These are phyloP conservation scores for Pestalotiopsis sp. DNA, from an alignment of 2,329 filamentous ascomycete genomes.

Conservation along the genomic window DNA sequence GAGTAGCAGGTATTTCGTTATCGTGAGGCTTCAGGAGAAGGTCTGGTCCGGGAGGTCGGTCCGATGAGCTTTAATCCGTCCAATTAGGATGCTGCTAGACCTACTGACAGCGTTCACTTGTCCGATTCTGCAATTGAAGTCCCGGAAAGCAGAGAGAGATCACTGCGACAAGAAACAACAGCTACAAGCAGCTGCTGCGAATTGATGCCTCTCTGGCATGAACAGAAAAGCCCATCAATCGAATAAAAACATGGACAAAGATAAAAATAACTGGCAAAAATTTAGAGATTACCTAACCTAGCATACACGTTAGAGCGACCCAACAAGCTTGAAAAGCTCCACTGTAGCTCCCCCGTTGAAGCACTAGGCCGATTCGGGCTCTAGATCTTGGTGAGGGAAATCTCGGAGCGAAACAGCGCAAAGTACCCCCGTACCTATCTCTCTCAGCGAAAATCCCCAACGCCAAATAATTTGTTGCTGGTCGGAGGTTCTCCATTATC, in stretches of 20 bases:
- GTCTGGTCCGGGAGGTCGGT: not conserved
- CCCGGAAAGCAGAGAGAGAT: not conserved
- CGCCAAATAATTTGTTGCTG: constrained; percentile 13
- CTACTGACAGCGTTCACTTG: not conserved
- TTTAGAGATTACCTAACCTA: not conserved
- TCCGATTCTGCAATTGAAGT: not conserved
- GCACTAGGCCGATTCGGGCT: not conserved
- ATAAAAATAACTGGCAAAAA: not conserved
- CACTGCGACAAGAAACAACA: not conserved
- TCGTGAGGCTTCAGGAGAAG: not conserved
- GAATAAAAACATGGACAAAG: not conserved
- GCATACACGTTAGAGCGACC: not conserved
- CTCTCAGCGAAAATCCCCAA: constrained; percentile 12
- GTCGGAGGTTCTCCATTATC: constrained; percentile 10
- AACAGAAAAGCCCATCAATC: not conserved
- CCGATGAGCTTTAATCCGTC: not conserved
- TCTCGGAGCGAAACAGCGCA: constrained; percentile 5
- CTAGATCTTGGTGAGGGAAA: constrained; percentile 7
- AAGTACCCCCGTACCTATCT: constrained; percentile 5
- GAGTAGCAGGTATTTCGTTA: not conserved
- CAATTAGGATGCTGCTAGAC: not conserved
- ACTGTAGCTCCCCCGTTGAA: constrained; percentile 2
- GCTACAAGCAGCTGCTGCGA: too few relatives aligned
- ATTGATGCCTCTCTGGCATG: too few relatives aligned
- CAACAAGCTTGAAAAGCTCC: constrained; percentile 4